These are phyloP conservation scores for Hypoxylon crocopeplum DNA, from an alignment of 495 filamentous ascomycete genomes.

Conservation along the genomic window DNA sequence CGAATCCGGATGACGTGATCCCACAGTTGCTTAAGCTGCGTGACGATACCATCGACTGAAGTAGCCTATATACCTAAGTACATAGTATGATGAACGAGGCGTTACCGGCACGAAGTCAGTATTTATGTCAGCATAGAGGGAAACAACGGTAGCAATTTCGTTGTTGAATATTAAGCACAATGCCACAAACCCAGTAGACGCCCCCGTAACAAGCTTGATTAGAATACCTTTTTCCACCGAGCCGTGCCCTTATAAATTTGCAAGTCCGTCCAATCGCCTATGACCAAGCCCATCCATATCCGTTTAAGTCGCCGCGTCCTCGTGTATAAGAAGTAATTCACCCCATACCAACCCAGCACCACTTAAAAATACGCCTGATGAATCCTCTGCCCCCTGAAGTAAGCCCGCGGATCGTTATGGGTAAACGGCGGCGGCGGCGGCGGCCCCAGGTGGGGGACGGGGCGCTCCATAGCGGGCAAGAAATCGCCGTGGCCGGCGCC, in stretches of 20 bases:
- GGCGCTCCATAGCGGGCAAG: slow-evolving; percentile 51
- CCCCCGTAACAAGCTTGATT: background rate
- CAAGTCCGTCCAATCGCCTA: background rate
- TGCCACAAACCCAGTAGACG: background rate
- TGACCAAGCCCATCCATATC: too few species aligned
- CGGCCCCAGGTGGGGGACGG: slow-evolving; percentile 12
- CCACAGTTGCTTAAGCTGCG: slow-evolving; percentile 71
- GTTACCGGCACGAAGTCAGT: too few species aligned
- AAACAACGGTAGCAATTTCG: slow-evolving; percentile 6
- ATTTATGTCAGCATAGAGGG: too few species aligned
- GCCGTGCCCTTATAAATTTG: background rate
- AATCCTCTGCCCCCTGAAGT: background rate
- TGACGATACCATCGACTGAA: slow-evolving; percentile 74
- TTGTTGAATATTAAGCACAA: background rate
- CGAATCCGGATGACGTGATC: slow-evolving; percentile 75
- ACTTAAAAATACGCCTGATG: background rate
- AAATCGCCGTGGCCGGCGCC: too few species aligned
- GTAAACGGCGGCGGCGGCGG: background rate
- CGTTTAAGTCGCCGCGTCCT: background rate
- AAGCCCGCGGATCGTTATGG: slow-evolving; percentile 1
- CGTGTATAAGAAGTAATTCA: background rate
- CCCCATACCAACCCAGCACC: background rate
- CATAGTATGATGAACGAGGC: background rate
- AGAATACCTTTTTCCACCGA: background rate
- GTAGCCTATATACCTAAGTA: background rate